These are phyloP conservation scores for Penicillium griseofulvum DNA, from an alignment of 2,329 filamentous ascomycete genomes.

Conservation along the genomic window DNA sequence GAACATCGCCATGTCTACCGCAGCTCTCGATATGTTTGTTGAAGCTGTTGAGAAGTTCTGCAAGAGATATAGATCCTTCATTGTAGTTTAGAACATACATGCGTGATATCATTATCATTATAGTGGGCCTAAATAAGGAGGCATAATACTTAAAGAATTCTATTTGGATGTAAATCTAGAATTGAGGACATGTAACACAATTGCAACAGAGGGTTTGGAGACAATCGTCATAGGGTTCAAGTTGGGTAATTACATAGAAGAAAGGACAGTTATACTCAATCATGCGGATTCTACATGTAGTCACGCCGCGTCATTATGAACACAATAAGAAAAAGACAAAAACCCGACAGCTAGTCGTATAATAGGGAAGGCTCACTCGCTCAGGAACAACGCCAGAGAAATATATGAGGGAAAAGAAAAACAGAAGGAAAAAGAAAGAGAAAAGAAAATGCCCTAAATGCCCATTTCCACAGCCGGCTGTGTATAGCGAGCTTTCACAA, in stretches of 20 bases:
- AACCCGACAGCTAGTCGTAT: constrained; percentile 1
- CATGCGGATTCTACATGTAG: constrained; percentile 15
- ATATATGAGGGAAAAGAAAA: constrained; percentile 13
- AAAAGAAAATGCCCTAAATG: constrained; percentile 20
- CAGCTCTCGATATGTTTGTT: background rate
- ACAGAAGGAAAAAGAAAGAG: constrained; percentile 14
- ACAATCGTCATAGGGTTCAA: background rate
- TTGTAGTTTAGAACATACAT: background rate
- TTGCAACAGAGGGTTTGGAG: background rate
- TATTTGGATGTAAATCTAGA: background rate
- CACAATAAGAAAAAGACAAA: constrained; percentile 18
- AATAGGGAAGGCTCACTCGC: constrained; percentile 9
- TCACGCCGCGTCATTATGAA: constrained; percentile 38
- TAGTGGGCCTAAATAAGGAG: no score
- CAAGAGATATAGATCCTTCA: background rate
- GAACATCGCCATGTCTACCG: constrained; percentile 3
- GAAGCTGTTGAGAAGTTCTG: background rate
- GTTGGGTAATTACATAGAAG: background rate
- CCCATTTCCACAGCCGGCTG: constrained; percentile 34
- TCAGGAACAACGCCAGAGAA: constrained; percentile 18
- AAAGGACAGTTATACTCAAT: background rate
- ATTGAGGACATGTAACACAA: background rate
- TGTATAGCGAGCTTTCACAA: constrained; percentile 37
- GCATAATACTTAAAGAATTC: background rate
- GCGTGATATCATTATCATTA: background rate